Conservation (phyloP, 2,329 filamentous ascomycete genomes). For the Nothopassalora personata region DNA sequence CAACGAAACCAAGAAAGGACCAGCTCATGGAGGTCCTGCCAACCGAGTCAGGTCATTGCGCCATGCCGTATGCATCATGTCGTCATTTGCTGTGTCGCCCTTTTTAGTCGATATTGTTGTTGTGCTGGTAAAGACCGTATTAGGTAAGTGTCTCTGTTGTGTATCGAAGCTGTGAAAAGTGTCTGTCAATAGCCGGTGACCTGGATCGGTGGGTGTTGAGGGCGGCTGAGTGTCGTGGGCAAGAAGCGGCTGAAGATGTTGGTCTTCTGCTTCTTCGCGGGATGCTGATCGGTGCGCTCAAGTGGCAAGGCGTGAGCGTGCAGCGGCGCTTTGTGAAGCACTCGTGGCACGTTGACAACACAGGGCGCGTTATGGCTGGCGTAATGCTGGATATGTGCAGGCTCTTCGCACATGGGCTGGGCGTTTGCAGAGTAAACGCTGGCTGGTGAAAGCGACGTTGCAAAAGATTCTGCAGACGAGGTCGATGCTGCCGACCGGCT, state of each 20-base stretch:
- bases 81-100: background rate
- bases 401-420: constrained; percentile 25
- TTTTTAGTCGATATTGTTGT: constrained; percentile 1
- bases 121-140: constrained; percentile 4
- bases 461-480: constrained; percentile 31
- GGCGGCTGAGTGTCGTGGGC: constrained; percentile 25
- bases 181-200: constrained; percentile 14
- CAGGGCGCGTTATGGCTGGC: constrained; percentile 39
- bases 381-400: constrained; percentile 36
- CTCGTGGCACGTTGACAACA: constrained; percentile 38
- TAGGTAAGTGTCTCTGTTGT: constrained; percentile 6
- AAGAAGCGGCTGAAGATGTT: constrained; percentile 37
- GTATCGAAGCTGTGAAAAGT: constrained; percentile 1
- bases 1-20: background rate
- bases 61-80: background rate
- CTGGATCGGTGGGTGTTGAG: constrained; percentile 9
- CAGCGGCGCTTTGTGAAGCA: constrained; percentile 25
- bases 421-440: constrained; percentile 33
- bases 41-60: background rate
- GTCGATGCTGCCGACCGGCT: constrained; percentile 34
- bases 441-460: constrained; percentile 29
- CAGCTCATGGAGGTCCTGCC: constrained; percentile 1
- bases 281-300: constrained; percentile 28
- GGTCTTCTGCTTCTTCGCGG: constrained; percentile 34
- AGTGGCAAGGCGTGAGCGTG: constrained; percentile 23